Conservation (phyloP, 2,329 filamentous ascomycete genomes). For the Botrytis galanthina region DNA sequence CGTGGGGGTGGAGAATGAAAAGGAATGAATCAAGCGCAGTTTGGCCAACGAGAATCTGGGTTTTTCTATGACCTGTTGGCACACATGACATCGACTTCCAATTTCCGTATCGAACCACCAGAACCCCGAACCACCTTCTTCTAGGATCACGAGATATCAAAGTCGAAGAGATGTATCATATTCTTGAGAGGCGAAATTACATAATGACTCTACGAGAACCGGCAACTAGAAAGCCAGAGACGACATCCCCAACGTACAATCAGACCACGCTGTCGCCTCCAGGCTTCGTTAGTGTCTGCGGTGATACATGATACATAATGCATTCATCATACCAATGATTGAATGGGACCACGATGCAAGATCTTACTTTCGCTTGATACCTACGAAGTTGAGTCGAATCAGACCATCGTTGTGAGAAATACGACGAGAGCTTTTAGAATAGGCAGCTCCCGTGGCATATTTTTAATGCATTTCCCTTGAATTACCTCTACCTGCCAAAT, state of each 20-base stretch:
- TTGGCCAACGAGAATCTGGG: constrained; percentile 12
- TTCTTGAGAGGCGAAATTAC: constrained; percentile 1
- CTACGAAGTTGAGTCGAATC: neutral
- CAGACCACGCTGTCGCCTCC: constrained; percentile 4
- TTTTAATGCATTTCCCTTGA: neutral
- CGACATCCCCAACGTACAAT: constrained; percentile 10
- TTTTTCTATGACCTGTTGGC: constrained; percentile 8
- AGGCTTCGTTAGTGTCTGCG: constrained; percentile 3
- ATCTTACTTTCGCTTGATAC: constrained; percentile 5
- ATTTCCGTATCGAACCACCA: neutral
- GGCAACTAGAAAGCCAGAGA: constrained; percentile 5
- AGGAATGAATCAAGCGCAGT: neutral
- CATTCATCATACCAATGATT: constrained; percentile 17
- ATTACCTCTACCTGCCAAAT: neutral
- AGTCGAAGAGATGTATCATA: neutral
- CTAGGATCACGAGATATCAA: neutral
- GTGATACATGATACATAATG: constrained; percentile 17
- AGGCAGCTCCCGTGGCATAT: neutral
- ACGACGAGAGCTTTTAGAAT: neutral
- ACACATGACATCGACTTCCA: constrained; percentile 13
- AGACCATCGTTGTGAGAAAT: neutral
- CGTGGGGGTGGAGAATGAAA: constrained; percentile 10
- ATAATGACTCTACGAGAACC: constrained; percentile 8
- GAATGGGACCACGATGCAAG: constrained; percentile 10
- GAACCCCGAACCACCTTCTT: neutral